Evolutionary conservation across 768 basidiomycete species (phyloP), one percentile per base, ranked within the genome.

Genomic region (Fomitopsis pulvina): DNA sequence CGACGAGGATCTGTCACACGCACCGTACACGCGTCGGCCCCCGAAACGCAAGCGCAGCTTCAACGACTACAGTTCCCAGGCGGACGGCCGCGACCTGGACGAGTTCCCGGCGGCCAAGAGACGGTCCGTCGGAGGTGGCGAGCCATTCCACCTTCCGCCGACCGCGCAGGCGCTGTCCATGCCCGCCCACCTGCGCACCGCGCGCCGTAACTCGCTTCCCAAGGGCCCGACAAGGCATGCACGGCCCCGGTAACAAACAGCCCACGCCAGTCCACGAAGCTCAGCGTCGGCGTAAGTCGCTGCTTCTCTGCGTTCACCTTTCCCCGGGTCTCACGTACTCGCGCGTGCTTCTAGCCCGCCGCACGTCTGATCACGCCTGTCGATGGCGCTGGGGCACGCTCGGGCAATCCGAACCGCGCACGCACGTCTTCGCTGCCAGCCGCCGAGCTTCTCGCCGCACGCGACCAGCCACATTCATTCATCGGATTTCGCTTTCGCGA

Each of bases 1-100:
- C 7, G 81, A 83, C 65, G 79, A 83, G 60, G 82, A 85, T 60
- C 75, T 85, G 37, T 85, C 84, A 0, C 78, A 78, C 54, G 80
- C 84, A 6, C 84, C 83, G 0, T 85, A 85, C 69, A 81, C 68
- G n/a, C 66, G 65, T 56, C 66, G 74, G 60, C 67, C 71, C n/a
- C 48, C 67, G 3, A 83, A 83, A 57, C 78, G 82, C 42, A 82
- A 80, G 57, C 78, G 78, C 45, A 29, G 34, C 16, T 57, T 57
- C n/a, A 54, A 52, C 2, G 53, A 54, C 7, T 55, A 56, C 22
- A 16, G 11, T 3, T 10, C 18, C n/a, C 25, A 29, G 45, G 21
- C 25, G 27, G 21, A 34, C 11, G 30, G 3, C 4, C 30, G 18
- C 3, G 26, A 27, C 25, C 6, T 32, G 10, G 18, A 37, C 10